These are phyloP conservation scores for Blastobotrys elegans DNA, from an alignment of 1,139 yeast genomes.

Conservation along the genomic window DNA sequence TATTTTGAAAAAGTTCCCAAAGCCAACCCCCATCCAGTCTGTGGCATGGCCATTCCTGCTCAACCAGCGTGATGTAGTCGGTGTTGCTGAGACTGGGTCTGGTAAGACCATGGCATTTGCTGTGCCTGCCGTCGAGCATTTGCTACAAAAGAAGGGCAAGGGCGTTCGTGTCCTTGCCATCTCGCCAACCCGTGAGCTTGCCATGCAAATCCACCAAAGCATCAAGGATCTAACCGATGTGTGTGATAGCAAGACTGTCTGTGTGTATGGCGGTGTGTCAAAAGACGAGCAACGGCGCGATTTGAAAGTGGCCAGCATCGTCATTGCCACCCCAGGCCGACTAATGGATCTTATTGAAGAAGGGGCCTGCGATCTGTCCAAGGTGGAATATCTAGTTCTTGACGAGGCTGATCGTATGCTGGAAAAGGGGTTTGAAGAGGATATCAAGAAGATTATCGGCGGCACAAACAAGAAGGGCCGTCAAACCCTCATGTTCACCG, in stretches of 20 bases:
- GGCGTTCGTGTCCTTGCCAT: slow-evolving; percentile 76
- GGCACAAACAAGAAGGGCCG: slow-evolving; percentile 46
- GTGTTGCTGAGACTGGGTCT: slow-evolving; percentile 97
- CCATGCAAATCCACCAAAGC: slow-evolving; percentile 88
- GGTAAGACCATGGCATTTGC: slow-evolving; percentile 96
- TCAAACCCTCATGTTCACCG: slow-evolving; percentile 86
- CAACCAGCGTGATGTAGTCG: slow-evolving; percentile 79
- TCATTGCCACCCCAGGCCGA: slow-evolving; percentile 97
- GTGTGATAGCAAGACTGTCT: slow-evolving; percentile 65
- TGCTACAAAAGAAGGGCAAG: slow-evolving; percentile 33
- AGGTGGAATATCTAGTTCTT: slow-evolving; percentile 72
- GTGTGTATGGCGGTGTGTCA: slow-evolving; percentile 96
- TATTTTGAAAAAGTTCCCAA: slow-evolving; percentile 67
- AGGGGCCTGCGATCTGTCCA: slow-evolving; percentile 67
- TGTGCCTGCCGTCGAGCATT: slow-evolving; percentile 86
- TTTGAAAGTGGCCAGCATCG: slow-evolving; percentile 62
- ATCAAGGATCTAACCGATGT: slow-evolving; percentile 60
- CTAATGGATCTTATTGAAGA: slow-evolving; percentile 86
- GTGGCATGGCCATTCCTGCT: slow-evolving; percentile 93
- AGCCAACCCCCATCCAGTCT: slow-evolving; percentile 97
- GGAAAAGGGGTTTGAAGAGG: slow-evolving; percentile 96
- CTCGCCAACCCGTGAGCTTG: slow-evolving; percentile 96
- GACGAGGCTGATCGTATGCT: slow-evolving; percentile 99
- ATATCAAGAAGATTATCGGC: slow-evolving; percentile 75
- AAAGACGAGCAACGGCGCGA: slow-evolving; percentile 82